Evolutionary conservation across 2,329 filamentous ascomycete species (phyloP).

Genomic region (Metarhizium humberi): DNA sequence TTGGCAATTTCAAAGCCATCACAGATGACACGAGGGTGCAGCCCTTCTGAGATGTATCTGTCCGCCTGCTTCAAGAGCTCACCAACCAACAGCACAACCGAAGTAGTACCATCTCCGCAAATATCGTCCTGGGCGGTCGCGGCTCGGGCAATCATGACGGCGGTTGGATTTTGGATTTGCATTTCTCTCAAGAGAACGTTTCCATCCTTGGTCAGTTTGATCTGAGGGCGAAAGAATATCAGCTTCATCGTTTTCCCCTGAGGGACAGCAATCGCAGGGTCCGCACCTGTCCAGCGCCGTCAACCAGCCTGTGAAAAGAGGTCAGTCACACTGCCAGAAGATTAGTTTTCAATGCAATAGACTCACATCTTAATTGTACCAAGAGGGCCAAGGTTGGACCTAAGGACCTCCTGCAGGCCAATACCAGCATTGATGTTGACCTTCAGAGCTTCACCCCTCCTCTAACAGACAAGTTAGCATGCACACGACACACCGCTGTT

Average conservation of each 20-base stretch:
- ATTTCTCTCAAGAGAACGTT: constrained; percentile 72
- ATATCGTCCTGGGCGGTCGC: constrained; percentile 98
- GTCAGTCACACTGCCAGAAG: background rate
- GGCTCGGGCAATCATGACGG: constrained; percentile 73
- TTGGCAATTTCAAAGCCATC: constrained; percentile 98
- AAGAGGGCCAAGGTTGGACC: constrained; percentile 88
- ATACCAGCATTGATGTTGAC: constrained; percentile 97
- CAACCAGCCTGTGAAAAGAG: constrained; percentile 45
- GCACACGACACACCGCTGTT: constrained; percentile 1
- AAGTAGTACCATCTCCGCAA: constrained; percentile 94
- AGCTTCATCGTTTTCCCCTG: constrained; percentile 17
- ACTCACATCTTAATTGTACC: constrained; percentile 91
- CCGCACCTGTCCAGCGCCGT: constrained; percentile 58
- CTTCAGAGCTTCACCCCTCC: constrained; percentile 90
- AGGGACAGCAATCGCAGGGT: constrained; percentile 16
- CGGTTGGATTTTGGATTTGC: constrained; percentile 98
- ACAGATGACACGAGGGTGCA: constrained; percentile 92
- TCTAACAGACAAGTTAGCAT: constrained; percentile 39
- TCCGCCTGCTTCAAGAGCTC: constrained; percentile 97
- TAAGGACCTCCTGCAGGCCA: constrained; percentile 86
- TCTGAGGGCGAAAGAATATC: constrained; percentile 40
- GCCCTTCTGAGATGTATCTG: constrained; percentile 89
- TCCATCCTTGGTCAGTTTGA: constrained; percentile 98
- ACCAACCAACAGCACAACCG: constrained; percentile 87
- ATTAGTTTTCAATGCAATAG: too few relatives aligned